Conservation (phyloP, 768 basidiomycete genomes). For the Multifurca ochricompacta region DNA sequence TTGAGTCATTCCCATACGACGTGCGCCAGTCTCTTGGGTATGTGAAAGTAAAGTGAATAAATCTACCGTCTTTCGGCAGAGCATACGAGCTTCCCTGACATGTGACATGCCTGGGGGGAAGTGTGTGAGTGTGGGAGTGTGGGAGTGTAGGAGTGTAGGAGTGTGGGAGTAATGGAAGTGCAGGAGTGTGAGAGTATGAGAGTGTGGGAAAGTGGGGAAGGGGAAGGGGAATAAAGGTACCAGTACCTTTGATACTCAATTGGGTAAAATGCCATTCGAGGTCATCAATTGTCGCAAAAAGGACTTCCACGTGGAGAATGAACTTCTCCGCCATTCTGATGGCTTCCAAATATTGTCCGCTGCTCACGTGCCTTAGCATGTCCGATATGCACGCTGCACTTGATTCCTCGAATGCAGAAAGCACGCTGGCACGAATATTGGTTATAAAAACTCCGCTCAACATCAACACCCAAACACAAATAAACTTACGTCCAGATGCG, state of each 20-base stretch:
- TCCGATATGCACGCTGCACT: constrained; percentile 98
- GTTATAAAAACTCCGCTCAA: constrained; percentile 1
- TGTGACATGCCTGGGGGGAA: constrained; percentile 79
- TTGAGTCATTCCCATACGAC: constrained; percentile 93
- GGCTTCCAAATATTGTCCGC: constrained; percentile 91
- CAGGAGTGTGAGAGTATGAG: no score
- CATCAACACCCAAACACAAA: neutral
- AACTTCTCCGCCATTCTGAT: constrained; percentile 99
- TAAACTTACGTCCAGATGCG: constrained; percentile 92
- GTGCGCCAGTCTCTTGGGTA: constrained; percentile 86
- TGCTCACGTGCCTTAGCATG: constrained; percentile 97
- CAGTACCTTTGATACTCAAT: constrained; percentile 81
- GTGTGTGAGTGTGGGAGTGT: neutral
- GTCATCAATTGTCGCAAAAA: constrained; percentile 96
- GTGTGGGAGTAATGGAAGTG: no score
- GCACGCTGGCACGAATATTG: constrained; percentile 46
- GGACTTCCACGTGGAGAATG: constrained; percentile 94
- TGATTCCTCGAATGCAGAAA: constrained; percentile 98
- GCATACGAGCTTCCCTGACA: constrained; percentile 95
- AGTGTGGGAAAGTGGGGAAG: no score
- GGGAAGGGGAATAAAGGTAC: no score
- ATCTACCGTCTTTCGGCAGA: constrained; percentile 98
- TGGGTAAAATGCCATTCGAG: constrained; percentile 81
- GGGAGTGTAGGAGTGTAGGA: no score
- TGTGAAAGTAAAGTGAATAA: constrained; percentile 94